phyloP scores from a whole-genome alignment of 2,329 filamentous ascomycete species.

The Trichoderma koningiopsis region DNA sequence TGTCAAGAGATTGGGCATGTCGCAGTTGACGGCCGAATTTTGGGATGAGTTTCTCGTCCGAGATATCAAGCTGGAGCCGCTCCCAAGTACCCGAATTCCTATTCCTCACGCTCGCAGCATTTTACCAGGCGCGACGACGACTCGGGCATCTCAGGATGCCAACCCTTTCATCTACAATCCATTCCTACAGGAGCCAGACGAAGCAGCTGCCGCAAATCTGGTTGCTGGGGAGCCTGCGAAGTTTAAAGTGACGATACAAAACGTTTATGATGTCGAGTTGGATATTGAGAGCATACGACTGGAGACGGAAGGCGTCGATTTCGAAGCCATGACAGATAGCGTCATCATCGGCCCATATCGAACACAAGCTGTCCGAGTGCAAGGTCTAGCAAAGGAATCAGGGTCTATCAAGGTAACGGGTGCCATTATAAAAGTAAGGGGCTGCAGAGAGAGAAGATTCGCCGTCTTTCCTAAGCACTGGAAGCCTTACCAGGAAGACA shows the following conservation, averaged over 20 bases:
- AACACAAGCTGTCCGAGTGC: slow-evolving; percentile 74
- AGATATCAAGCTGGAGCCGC: slow-evolving; percentile 68
- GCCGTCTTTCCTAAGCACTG: slow-evolving; percentile 79
- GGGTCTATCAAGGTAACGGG: slow-evolving; percentile 76
- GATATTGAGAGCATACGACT: slow-evolving; percentile 82
- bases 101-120: slow-evolving; percentile 64
- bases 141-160: slow-evolving; percentile 59
- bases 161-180: slow-evolving; percentile 97
- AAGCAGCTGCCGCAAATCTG: slow-evolving; percentile 66
- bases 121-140: slow-evolving; percentile 53
- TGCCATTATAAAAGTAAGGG: slow-evolving; percentile 75
- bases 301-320: slow-evolving; percentile 71
- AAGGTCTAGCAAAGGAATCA: slow-evolving; percentile 65
- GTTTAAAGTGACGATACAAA: slow-evolving; percentile 85
- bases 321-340: slow-evolving; percentile 66
- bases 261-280: slow-evolving; percentile 90
- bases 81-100: slow-evolving; percentile 61
- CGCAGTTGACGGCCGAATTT: slow-evolving; percentile 76
- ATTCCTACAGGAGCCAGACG: slow-evolving; percentile 70
- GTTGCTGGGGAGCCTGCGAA: slow-evolving; percentile 77
- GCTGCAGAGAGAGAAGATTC: slow-evolving; percentile 81
- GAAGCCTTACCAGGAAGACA: slow-evolving; percentile 68
- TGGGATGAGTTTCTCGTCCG: slow-evolving; percentile 97
- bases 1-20: slow-evolving; percentile 72
- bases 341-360: slow-evolving; percentile 78